Evolutionary conservation across 1,284 basidiomycete species (phyloP).

Genomic region (Puccinia triticina): DNA sequence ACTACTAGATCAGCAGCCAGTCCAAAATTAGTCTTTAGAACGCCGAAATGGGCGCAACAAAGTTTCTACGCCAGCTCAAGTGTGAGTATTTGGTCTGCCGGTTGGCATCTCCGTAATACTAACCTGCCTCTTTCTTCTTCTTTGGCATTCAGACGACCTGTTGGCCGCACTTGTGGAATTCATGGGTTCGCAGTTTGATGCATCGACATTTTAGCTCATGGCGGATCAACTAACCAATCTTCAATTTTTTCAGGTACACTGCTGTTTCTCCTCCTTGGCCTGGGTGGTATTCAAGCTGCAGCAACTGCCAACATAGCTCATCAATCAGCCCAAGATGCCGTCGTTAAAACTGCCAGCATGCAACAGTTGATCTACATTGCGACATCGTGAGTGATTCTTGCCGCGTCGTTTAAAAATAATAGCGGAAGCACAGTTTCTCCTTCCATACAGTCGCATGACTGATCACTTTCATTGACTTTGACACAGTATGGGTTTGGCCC

Average conservation of each 20-base stretch:
- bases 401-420: not conserved
- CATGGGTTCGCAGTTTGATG: conserved; percentile 7
- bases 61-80: conserved; percentile 22
- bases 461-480: not conserved
- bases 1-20: not conserved
- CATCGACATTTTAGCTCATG: not conserved
- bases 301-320: conserved; percentile 58
- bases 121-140: too few relatives aligned
- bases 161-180: conserved; percentile 25
- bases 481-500: conserved; percentile 67
- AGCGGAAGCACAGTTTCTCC: not conserved
- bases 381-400: conserved; percentile 23
- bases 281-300: conserved; percentile 68
- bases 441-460: not conserved
- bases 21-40: not conserved
- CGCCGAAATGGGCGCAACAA: conserved; percentile 3
- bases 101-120: not conserved
- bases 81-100: not conserved
- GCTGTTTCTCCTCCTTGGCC: conserved; percentile 68
- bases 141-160: not conserved
- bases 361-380: conserved; percentile 59
- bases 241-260: conserved; percentile 40
- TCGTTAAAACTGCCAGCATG: conserved; percentile 58
- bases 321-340: conserved; percentile 53
- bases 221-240: not conserved